These are phyloP conservation scores for Candida awuae DNA, from an alignment of 805 yeast genomes.

Conservation along the genomic window DNA sequence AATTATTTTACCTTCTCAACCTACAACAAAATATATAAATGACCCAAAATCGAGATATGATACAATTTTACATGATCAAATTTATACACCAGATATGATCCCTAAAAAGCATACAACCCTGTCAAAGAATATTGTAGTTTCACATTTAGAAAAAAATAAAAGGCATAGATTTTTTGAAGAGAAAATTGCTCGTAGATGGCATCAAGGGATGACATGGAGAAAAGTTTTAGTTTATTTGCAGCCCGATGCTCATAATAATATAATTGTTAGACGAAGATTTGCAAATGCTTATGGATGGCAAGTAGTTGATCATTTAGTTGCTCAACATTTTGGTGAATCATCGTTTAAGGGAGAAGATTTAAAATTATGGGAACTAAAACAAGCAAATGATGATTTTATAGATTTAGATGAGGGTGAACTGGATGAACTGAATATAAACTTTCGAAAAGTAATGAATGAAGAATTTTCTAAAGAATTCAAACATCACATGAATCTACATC, in stretches of 20 bases:
- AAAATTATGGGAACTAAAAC: conserved; percentile 16
- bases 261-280: conserved; percentile 78
- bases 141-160: conserved; percentile 20
- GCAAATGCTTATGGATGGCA: conserved; percentile 96
- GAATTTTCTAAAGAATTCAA: conserved; percentile 27
- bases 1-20: conserved; percentile 72
- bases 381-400: conserved; percentile 9
- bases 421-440: conserved; percentile 16
- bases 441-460: conserved; percentile 23
- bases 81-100: conserved; percentile 57
- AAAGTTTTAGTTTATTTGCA: conserved; percentile 77
- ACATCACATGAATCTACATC: not conserved
- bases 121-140: conserved; percentile 20
- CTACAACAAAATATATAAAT: conserved; percentile 55
- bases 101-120: conserved; percentile 24
- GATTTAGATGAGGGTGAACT: conserved; percentile 9
- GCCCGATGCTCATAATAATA: conserved; percentile 95
- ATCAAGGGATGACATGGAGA: conserved; percentile 76
- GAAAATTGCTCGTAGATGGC: conserved; percentile 83
- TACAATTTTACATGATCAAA: conserved; percentile 73
- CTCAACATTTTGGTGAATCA: conserved; percentile 45
- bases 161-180: conserved; percentile 55
- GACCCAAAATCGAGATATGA: conserved; percentile 56
- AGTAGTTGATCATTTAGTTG: conserved; percentile 73
- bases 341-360: conserved; percentile 21